Conservation (phyloP, 1,284 basidiomycete species). For the Melampsora americana region DNA sequence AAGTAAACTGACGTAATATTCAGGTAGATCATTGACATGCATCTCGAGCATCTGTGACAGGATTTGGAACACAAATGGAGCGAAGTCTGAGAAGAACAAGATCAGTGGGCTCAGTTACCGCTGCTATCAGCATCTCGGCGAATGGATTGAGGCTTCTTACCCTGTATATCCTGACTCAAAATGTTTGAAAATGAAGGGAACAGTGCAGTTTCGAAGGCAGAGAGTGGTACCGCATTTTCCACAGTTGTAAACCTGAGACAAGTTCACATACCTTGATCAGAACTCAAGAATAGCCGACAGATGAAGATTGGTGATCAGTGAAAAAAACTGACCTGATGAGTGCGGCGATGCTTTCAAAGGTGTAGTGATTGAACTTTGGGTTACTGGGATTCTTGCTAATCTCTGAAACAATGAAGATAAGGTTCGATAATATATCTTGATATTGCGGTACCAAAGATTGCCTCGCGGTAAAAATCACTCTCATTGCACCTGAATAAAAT, state of each 20-base stretch:
- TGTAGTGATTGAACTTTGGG: conserved; percentile 94
- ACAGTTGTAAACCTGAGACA: conserved; percentile 70
- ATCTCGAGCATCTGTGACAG: conserved; percentile 91
- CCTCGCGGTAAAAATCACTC: conserved; percentile 83
- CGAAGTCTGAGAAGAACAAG: conserved; percentile 67
- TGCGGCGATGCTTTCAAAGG: conserved; percentile 90
- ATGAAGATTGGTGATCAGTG: background rate
- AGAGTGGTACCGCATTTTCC: conserved; percentile 65
- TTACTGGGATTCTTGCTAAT: conserved; percentile 96
- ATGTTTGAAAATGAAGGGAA: conserved; percentile 79
- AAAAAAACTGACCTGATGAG: conserved; percentile 67
- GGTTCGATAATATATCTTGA: conserved; percentile 67
- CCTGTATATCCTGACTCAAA: conserved; percentile 84
- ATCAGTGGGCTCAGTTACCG: no score
- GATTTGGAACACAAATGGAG: conserved; percentile 95
- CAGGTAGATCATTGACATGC: conserved; percentile 65
- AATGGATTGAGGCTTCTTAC: conserved; percentile 57
- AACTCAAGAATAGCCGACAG: background rate
- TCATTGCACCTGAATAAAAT: conserved; percentile 63
- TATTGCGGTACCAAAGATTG: conserved; percentile 70
- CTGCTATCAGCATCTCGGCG: no score
- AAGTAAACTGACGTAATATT: conserved; percentile 73
- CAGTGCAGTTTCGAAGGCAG: conserved; percentile 74
- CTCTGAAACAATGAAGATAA: conserved; percentile 76
- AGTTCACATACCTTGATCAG: background rate